Evolutionary conservation across 192 early-diverging fungal species (phyloP), one percentile per base, ranked within the genome.

Genomic region (Coemansia sp.): DNA sequence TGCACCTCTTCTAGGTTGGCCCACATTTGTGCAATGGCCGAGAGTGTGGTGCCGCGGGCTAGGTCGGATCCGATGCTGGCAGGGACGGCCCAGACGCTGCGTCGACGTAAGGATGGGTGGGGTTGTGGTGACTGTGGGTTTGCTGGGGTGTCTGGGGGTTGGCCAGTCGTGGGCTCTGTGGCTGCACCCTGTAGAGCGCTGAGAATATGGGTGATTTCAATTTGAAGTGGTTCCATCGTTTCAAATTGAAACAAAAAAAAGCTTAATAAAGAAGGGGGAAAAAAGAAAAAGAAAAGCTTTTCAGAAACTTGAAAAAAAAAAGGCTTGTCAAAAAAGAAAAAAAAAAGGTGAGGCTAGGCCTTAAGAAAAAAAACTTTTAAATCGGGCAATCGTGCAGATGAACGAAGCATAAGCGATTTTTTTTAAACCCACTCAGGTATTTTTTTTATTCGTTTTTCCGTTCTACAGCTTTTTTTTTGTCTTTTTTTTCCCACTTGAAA

Each of bases 31-130:
- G 64, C 35, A 32, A 73, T 55, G 17, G 66, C 52, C 32, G 68
- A 62, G 14, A 65, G 55, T 61, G 61, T 33, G 71, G 61, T 11
- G 68, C 52, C 12, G 15, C 57, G 2, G 70, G 74, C 56, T 37
- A 81, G 51, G 61, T 81, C 79, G 9, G 70, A 66, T 3, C 79
- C 74, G 14, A 76, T 71, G 59, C 71, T 73, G 20, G 79, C 79
- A 2, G 79, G 79, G 45, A 76, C 61, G 17, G 63, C 22, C 76
- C 76, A 79, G 43, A 78, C 61, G 9, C 52, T 55, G 7, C 28
- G 53, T 18, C 34, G 32, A 20, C 45, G 45, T 22, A 17, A 39
- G n/a, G 8, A 38, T 12, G 68, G 35, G 18, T 54, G 38, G 17
- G 28, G 59, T 59, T 70, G 67, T 33, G 51, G 51, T 28, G 22